phyloP scores from a whole-genome alignment of 148 eudicot genomes.

The Silene uniflora region DNA sequence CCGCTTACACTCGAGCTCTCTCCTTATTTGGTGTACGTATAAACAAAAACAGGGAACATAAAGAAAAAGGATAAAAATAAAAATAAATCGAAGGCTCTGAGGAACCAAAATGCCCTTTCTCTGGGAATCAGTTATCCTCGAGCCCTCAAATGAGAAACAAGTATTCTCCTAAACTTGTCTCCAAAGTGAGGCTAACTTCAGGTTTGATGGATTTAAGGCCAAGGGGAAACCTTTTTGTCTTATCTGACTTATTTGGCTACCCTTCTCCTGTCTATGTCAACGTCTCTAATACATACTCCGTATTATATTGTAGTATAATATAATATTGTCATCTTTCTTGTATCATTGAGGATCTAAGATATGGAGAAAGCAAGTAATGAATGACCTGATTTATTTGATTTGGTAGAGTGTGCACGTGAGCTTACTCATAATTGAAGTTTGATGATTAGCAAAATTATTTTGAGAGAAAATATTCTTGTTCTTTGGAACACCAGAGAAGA shows the following conservation, averaged over 20 bases:
- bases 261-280: conserved; percentile 17
- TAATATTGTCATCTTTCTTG: neutral
- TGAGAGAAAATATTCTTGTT: neutral
- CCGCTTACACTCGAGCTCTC: too few species aligned
- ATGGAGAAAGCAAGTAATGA: conserved; percentile 1
- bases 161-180: conserved; percentile 14
- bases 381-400: neutral
- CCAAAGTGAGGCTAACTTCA: conserved; percentile 8
- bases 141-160: conserved; percentile 42
- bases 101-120: conserved; percentile 27
- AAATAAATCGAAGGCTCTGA: neutral
- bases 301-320: neutral
- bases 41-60: too few species aligned
- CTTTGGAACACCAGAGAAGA: too few species aligned
- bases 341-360: conserved; percentile 3
- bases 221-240: too few species aligned
- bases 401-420: conserved; percentile 18
- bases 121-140: conserved; percentile 49
- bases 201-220: conserved; percentile 24
- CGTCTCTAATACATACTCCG: conserved; percentile 4
- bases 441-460: neutral
- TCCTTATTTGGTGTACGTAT: too few species aligned
- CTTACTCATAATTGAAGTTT: neutral
- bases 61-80: too few species aligned
- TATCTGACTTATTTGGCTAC: conserved; percentile 23